Evolutionary conservation across 2,329 filamentous ascomycete genomes (phyloP).

Genomic region (Fusarium sp.): DNA sequence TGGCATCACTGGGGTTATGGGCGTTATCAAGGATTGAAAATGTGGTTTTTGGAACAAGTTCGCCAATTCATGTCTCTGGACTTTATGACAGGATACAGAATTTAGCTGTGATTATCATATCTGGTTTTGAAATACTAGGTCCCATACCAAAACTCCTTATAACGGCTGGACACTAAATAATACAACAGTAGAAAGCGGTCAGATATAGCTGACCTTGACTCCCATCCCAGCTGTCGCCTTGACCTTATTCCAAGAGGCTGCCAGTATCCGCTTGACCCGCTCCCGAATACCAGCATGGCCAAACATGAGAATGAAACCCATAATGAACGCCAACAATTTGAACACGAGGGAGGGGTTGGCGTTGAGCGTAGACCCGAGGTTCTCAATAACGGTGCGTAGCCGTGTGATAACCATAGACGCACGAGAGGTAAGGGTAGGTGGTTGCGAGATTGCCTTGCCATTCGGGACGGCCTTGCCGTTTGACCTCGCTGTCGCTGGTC

Average conservation of each 20-base stretch:
- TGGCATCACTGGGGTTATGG: slow-evolving; percentile 40
- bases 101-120: slow-evolving; percentile 30
- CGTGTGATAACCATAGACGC: slow-evolving; percentile 67
- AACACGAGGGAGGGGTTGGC: slow-evolving; percentile 69
- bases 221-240: slow-evolving; percentile 92
- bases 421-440: slow-evolving; percentile 57
- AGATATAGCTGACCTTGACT: slow-evolving; percentile 97
- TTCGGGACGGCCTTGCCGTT: slow-evolving; percentile 47
- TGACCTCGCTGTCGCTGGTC: slow-evolving; percentile 41
- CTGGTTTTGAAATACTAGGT: slow-evolving; percentile 25
- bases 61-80: slow-evolving; percentile 19
- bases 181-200: slow-evolving; percentile 43
- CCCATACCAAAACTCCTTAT: slow-evolving; percentile 45
- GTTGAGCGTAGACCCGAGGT: slow-evolving; percentile 62
- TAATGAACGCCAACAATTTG: slow-evolving; percentile 80
- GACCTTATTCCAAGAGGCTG: slow-evolving; percentile 82
- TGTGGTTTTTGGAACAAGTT: slow-evolving; percentile 18
- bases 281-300: slow-evolving; percentile 81
- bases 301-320: slow-evolving; percentile 82
- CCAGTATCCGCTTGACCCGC: slow-evolving; percentile 75
- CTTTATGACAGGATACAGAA: slow-evolving; percentile 18
- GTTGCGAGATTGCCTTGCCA: slow-evolving; percentile 44
- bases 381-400: slow-evolving; percentile 63
- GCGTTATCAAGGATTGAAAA: slow-evolving; percentile 32
- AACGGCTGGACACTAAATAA: slow-evolving; percentile 42